These are phyloP conservation scores for Anthracocystis walkeri DNA, from an alignment of 1,284 basidiomycete genomes.

Conservation along the genomic window DNA sequence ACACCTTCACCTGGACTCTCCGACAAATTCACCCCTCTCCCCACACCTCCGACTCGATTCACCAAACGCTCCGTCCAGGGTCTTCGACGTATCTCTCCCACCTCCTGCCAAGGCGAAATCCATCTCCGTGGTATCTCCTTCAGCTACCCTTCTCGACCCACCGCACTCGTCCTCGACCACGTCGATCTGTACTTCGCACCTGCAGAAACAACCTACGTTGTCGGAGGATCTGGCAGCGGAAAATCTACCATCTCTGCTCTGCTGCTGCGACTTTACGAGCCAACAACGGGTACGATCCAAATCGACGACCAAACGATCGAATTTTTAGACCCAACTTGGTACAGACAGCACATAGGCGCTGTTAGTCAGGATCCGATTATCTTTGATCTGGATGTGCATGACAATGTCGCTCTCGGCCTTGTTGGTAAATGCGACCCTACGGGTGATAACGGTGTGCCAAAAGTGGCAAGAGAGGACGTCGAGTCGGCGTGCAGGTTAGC, in stretches of 20 bases:
- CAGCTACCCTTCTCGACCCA: constrained; percentile 85
- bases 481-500: constrained; percentile 85
- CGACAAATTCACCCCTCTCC: constrained; percentile 21
- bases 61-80: constrained; percentile 23
- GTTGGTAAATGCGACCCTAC: constrained; percentile 8
- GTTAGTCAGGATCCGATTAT: constrained; percentile 83
- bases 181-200: constrained; percentile 81
- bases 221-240: constrained; percentile 89
- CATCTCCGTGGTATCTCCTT: constrained; percentile 82
- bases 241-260: constrained; percentile 91
- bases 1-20: constrained; percentile 18
- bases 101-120: constrained; percentile 77
- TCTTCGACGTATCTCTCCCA: constrained; percentile 50
- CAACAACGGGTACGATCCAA: constrained; percentile 73
- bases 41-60: not conserved
- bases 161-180: constrained; percentile 75
- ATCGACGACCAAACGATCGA: constrained; percentile 85
- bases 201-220: constrained; percentile 88
- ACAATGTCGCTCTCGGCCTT: constrained; percentile 87
- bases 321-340: constrained; percentile 80
- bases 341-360: constrained; percentile 79
- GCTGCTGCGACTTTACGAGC: constrained; percentile 81
- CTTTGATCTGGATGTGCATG: constrained; percentile 84
- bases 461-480: constrained; percentile 75
- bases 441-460: constrained; percentile 42